Evolutionary conservation across 164 flowering plant species (phyloP).

Genomic region (Macadamia tetraphylla): DNA sequence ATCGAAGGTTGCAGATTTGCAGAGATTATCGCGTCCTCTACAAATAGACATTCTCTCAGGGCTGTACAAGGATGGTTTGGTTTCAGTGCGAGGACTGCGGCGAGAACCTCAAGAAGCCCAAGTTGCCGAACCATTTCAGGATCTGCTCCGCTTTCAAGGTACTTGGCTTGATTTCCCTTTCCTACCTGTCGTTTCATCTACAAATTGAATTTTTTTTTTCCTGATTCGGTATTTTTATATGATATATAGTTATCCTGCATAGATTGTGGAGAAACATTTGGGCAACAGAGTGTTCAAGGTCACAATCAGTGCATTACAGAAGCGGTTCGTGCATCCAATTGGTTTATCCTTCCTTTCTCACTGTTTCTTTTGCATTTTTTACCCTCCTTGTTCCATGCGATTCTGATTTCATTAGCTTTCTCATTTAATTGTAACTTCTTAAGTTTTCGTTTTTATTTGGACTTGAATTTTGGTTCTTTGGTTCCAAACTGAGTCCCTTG

Average conservation of each 20-base stretch:
- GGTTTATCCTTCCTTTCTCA: neutral
- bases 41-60: neutral
- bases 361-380: neutral
- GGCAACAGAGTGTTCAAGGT: slow-evolving; percentile 63
- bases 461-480: too few relatives aligned
- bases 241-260: slow-evolving; percentile 78
- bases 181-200: neutral
- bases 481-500: too few relatives aligned
- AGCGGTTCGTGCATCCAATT: slow-evolving; percentile 40
- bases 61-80: slow-evolving; percentile 72
- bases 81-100: slow-evolving; percentile 98
- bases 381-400: neutral
- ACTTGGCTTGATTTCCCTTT: neutral
- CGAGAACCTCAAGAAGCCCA: slow-evolving; percentile 91
- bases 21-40: neutral
- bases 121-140: slow-evolving; percentile 70
- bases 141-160: slow-evolving; percentile 81
- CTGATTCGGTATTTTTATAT: neutral
- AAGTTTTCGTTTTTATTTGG: too few relatives aligned
- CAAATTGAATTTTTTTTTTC: neutral
- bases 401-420: too few relatives aligned
- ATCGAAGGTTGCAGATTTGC: neutral
- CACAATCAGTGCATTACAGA: slow-evolving; percentile 88
- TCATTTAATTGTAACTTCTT: too few relatives aligned
- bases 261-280: slow-evolving; percentile 79